Evolutionary conservation across 1,284 basidiomycete genomes (phyloP).

Genomic region (Tilletia walkeri): DNA sequence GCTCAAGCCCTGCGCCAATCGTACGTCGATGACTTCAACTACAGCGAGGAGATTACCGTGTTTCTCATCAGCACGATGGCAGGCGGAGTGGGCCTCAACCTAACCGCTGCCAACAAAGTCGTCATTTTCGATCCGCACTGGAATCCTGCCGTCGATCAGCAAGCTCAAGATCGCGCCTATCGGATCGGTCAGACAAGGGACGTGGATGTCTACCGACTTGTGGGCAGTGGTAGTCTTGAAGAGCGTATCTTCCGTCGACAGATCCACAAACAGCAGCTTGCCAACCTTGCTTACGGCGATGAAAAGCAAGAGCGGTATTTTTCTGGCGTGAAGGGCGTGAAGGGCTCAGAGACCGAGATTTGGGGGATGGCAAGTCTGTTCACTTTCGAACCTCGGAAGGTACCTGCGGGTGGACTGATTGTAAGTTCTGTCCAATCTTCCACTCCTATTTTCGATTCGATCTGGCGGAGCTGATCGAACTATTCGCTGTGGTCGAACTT

Average conservation of each 20-base stretch:
- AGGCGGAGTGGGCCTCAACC: conserved; percentile 75
- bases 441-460: background rate
- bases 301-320: conserved; percentile 51
- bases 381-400: conserved; percentile 3
- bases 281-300: conserved; percentile 71
- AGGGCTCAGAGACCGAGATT: background rate
- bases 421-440: background rate
- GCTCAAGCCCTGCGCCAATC: conserved; percentile 56
- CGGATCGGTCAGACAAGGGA: conserved; percentile 52
- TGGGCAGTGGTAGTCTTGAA: conserved; percentile 41
- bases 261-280: conserved; percentile 84
- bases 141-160: conserved; percentile 81
- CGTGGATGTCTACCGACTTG: conserved; percentile 41
- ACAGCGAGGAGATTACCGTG: conserved; percentile 70
- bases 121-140: conserved; percentile 78
- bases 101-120: conserved; percentile 85
- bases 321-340: background rate
- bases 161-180: conserved; percentile 80
- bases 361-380: background rate
- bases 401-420: conserved; percentile 1
- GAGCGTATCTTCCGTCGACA: conserved; percentile 71
- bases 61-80: conserved; percentile 81
- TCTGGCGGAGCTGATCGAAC: background rate
- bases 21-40: conserved; percentile 75
- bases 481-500: background rate